Conservation (phyloP, 805 yeast species). For the Schwanniomyces yamadae region DNA sequence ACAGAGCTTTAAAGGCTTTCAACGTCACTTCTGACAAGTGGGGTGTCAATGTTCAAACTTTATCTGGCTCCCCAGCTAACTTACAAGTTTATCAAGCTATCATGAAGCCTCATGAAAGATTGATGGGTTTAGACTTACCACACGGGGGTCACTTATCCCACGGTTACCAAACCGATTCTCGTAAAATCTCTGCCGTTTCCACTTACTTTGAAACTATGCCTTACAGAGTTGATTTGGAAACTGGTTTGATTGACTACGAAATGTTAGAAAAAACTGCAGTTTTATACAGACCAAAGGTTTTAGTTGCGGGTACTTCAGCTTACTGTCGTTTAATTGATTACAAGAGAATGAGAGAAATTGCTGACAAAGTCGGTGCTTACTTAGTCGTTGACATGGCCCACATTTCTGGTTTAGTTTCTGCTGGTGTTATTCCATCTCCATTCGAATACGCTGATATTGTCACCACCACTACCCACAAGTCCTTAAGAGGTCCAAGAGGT, state of each 20-base stretch:
- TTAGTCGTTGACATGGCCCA: slow-evolving; percentile 96
- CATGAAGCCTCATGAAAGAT: slow-evolving; percentile 83
- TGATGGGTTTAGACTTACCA: slow-evolving; percentile 97
- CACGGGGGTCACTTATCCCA: slow-evolving; percentile 98
- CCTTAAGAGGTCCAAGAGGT: slow-evolving; percentile 98
- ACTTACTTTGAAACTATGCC: slow-evolving; percentile 98
- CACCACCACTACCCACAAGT: slow-evolving; percentile 96
- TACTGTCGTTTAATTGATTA: slow-evolving; percentile 90
- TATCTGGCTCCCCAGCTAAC: slow-evolving; percentile 97
- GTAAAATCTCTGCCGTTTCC: slow-evolving; percentile 88
- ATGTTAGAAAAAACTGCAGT: slow-evolving; percentile 76
- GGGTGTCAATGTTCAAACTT: slow-evolving; percentile 97
- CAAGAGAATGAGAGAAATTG: slow-evolving; percentile 84
- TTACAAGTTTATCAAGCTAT: slow-evolving; percentile 88
- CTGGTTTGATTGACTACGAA: slow-evolving; percentile 93
- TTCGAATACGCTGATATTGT: slow-evolving; percentile 93
- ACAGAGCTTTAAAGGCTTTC: slow-evolving; percentile 86
- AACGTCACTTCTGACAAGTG: slow-evolving; percentile 72
- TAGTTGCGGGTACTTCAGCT: slow-evolving; percentile 97
- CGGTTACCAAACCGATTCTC: slow-evolving; percentile 89
- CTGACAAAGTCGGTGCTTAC: slow-evolving; percentile 92
- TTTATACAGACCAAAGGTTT: slow-evolving; percentile 89
- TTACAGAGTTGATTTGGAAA: slow-evolving; percentile 78
- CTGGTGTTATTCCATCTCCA: slow-evolving; percentile 91
- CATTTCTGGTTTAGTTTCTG: slow-evolving; percentile 93